Evolutionary conservation across 2,329 filamentous ascomycete genomes (phyloP), one percentile per base, ranked within the genome.

Genomic region (Polytolypa hystricis): DNA sequence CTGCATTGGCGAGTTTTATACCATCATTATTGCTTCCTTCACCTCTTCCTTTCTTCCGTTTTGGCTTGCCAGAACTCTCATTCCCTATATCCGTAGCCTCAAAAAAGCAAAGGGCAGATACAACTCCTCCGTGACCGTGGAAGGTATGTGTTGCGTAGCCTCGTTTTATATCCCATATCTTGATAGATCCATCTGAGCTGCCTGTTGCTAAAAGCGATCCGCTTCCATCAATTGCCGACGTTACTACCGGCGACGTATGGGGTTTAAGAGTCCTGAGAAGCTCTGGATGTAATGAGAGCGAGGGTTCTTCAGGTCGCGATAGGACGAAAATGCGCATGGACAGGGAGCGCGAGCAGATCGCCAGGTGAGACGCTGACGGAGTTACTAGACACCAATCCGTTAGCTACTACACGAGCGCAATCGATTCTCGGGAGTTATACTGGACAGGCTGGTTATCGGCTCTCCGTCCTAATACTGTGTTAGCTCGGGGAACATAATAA

Each of bases 141-240:
- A 98, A 93, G 0, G 85, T 94, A 60, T 98, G 91, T 18, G 93
- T 98, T 20, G 86, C 78, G 58, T 83, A 96, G 15, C 91, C 91
- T 30, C 80, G 84, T 33, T 72, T 70, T 41, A 98, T 85, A 61
- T 98, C 91, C 89, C 89, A 98, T 35, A 98, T 80, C 60, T 98
- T 98, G 50, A 96, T 84, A 1, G 82, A 76, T 16, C 91, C 91
- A 55, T 98, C 91, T 3, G 91, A 87, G 33, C 84, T 84, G 44
- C 93, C 91, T 11, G 89, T 96, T 11, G 87, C 91, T 29, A 98
- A 70, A 9, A 98, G 67, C 2, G 89, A 93, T 52, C 87, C 82
- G 1, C 87, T 94, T 37, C 76, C 72, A 57, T 98, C 91, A 42
- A 91, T 77, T 1, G 84, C 79, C 10, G 89, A 69, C 6, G 89